These are phyloP conservation scores for Blastobotrys peoriensis DNA, from an alignment of 805 yeast genomes.

Conservation along the genomic window DNA sequence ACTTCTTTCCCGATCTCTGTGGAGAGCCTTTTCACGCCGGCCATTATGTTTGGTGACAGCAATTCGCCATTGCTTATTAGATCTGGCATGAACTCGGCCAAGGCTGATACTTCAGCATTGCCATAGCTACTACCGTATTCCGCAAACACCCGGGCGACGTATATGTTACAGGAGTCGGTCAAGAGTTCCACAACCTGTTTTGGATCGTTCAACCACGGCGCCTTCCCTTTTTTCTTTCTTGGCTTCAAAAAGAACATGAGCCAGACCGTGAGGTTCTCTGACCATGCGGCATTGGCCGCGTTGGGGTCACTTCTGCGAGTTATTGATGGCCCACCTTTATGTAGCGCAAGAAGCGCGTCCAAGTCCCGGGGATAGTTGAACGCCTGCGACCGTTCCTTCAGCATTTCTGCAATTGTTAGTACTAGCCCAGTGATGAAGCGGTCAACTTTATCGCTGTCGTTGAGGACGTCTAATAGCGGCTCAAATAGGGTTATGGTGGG, in stretches of 20 bases:
- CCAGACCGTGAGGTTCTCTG: conserved; percentile 8
- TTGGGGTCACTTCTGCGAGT: no score
- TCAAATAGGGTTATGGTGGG: conserved; percentile 14
- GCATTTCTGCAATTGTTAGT: conserved; percentile 3
- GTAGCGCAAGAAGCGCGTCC: not conserved
- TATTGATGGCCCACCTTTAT: no score
- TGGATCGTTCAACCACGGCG: conserved; percentile 4
- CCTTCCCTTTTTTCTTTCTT: not conserved
- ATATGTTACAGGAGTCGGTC: conserved; percentile 5
- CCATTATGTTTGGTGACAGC: no score
- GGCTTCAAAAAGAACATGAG: conserved; percentile 5
- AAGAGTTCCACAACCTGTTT: conserved; percentile 2
- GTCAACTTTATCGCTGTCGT: conserved; percentile 7
- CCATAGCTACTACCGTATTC: not conserved
- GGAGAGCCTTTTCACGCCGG: no score
- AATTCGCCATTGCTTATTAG: no score
- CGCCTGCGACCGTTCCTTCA: conserved; percentile 4
- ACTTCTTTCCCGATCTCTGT: no score
- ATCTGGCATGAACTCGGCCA: not conserved
- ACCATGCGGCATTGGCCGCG: no score
- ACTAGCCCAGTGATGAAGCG: conserved; percentile 11
- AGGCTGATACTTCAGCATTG: not conserved
- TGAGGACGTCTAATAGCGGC: conserved; percentile 16
- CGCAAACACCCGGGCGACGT: not conserved
- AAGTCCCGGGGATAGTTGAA: not conserved